Percentiles rank a stretch among this genome's conserved stretches.
Conservation (phyloP, 2,329 filamentous ascomycete species). For the Trichoderma hamatum region DNA sequence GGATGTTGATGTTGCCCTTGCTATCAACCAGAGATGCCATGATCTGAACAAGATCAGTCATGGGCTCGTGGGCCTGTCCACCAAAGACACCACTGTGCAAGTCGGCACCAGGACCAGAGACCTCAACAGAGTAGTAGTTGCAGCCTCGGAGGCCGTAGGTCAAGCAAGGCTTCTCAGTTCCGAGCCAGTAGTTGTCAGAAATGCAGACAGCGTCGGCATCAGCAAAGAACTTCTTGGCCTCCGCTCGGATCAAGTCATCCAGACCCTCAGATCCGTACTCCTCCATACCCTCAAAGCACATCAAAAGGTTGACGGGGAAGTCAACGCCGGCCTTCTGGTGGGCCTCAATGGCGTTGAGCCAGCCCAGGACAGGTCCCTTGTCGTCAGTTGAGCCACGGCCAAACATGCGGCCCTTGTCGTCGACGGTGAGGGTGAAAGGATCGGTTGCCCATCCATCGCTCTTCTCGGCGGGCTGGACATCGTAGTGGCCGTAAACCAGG, state of each 20-base stretch:
- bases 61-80: conserved; percentile 94
- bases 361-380: conserved; percentile 95
- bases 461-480: conserved; percentile 92
- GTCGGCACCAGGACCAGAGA: conserved; percentile 89
- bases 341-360: conserved; percentile 97
- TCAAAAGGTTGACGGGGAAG: conserved; percentile 95
- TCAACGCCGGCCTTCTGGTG: conserved; percentile 94
- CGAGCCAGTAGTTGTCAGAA: conserved; percentile 99
- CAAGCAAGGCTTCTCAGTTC: conserved; percentile 96
- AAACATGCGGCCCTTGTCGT: conserved; percentile 92
- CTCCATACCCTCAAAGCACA: conserved; percentile 99
- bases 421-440: conserved; percentile 85
- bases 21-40: conserved; percentile 85
- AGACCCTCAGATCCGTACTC: conserved; percentile 97
- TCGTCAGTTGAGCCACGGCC: conserved; percentile 95
- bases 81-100: conserved; percentile 97
- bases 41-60: conserved; percentile 89
- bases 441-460: conserved; percentile 96
- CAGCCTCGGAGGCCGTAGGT: conserved; percentile 96
- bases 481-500: conserved; percentile 97
- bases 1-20: conserved; percentile 88
- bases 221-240: conserved; percentile 93
- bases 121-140: conserved; percentile 95
- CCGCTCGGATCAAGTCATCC: conserved; percentile 88
- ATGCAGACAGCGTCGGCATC: conserved; percentile 97